Evolutionary conservation across 2,329 filamentous ascomycete genomes (phyloP).

Genomic region (Elsinoe batatas): DNA sequence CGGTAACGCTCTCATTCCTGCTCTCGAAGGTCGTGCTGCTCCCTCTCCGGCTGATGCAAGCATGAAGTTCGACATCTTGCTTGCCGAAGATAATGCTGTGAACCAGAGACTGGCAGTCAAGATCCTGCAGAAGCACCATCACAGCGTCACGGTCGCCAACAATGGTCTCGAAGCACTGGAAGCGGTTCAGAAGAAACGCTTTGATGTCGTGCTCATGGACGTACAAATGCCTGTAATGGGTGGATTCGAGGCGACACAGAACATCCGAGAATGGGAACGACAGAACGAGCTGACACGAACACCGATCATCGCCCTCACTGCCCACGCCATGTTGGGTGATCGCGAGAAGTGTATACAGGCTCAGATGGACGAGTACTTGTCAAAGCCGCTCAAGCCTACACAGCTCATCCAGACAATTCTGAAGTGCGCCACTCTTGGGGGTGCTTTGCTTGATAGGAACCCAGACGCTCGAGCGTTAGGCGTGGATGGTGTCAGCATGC

Average conservation of each 20-base stretch:
- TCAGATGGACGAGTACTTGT: conserved; percentile 98
- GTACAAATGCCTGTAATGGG: conserved; percentile 99
- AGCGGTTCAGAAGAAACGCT: conserved; percentile 82
- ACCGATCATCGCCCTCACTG: conserved; percentile 92
- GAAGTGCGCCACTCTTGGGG: conserved; percentile 87
- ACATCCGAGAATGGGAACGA: conserved; percentile 91
- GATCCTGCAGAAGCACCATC: conserved; percentile 94
- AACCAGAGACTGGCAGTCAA: conserved; percentile 94
- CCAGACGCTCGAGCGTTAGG: conserved; percentile 33
- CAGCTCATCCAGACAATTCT: conserved; percentile 96
- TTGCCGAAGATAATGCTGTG: conserved; percentile 94
- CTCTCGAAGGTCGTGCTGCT: conserved; percentile 83
- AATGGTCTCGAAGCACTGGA: conserved; percentile 92
- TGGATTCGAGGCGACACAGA: conserved; percentile 91
- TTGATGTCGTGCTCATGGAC: conserved; percentile 97
- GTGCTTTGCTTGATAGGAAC: conserved; percentile 69
- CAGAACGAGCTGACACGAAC: conserved; percentile 71
- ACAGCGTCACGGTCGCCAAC: conserved; percentile 82
- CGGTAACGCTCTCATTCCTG: conserved; percentile 91
- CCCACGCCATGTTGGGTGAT: conserved; percentile 97
- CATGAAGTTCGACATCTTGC: conserved; percentile 86
- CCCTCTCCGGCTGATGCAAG: conserved; percentile 88
- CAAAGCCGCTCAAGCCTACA: conserved; percentile 92
- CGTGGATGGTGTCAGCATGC: conserved; percentile 6
- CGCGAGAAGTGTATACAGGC: conserved; percentile 96